phyloP scores from a whole-genome alignment of 805 yeast genomes.

The Teunomyces panamensis region DNA sequence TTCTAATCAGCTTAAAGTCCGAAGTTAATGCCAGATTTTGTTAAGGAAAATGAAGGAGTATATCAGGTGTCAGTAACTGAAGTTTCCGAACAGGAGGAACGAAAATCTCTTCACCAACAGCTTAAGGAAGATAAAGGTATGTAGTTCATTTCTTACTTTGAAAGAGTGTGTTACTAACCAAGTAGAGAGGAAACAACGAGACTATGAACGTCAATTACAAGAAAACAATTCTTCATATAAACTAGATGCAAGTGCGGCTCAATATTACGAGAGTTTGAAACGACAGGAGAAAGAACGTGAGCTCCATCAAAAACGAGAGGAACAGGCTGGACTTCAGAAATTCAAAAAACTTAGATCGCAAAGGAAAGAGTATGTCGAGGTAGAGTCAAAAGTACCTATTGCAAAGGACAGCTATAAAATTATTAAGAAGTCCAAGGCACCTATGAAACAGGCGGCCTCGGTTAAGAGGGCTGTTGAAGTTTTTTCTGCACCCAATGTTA shows the following conservation, averaged over 20 bases:
- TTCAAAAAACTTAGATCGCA: constrained; percentile 5
- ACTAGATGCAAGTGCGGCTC: constrained; percentile 34
- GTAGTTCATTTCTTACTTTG: constrained; percentile 9
- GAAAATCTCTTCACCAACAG: constrained; percentile 44
- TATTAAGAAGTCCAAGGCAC: background rate
- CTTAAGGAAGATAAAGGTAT: constrained; percentile 37
- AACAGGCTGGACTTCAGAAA: constrained; percentile 18
- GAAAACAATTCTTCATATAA: constrained; percentile 39
- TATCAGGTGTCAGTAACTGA: constrained; percentile 3
- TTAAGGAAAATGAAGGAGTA: constrained; percentile 8
- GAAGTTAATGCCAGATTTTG: constrained; percentile 9
- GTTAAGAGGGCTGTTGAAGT: background rate
- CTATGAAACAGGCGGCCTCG: background rate
- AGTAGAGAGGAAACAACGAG: constrained; percentile 29
- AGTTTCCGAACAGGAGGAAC: constrained; percentile 16
- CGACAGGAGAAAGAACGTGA: constrained; percentile 18
- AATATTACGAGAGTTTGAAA: constrained; percentile 29
- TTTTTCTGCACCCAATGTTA: background rate
- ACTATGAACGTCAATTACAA: constrained; percentile 28
- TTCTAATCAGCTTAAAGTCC: background rate
- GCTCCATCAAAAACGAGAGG: constrained; percentile 17
- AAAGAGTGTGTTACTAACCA: constrained; percentile 13
- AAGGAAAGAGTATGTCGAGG: background rate
- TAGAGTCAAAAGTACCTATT: background rate
- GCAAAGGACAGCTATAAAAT: background rate